phyloP scores from a whole-genome alignment of 164 flowering plant genomes.

The Berberis thunbergii region DNA sequence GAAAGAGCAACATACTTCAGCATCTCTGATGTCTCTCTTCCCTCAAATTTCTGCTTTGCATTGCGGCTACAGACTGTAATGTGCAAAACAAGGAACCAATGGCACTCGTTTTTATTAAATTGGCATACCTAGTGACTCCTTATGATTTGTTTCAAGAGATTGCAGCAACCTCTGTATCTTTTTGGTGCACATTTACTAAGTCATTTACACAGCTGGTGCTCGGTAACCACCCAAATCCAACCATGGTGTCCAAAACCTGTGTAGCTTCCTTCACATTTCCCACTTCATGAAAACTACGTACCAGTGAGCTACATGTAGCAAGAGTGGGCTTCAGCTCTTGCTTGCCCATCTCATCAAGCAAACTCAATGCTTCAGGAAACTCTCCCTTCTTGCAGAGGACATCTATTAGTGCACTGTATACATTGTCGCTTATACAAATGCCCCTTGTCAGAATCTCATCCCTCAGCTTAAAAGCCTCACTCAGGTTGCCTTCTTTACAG shows the following conservation, averaged over 20 bases:
- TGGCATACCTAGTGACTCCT: background rate
- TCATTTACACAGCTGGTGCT: constrained; percentile 21
- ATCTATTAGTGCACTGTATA: constrained; percentile 22
- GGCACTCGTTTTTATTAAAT: background rate
- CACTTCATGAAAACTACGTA: constrained; percentile 17
- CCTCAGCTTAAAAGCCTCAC: constrained; percentile 31
- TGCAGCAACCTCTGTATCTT: constrained; percentile 5
- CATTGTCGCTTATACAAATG: constrained; percentile 12
- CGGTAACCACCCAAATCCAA: constrained; percentile 30
- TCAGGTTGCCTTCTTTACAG: constrained; percentile 30
- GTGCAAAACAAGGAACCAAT: too few relatives aligned
- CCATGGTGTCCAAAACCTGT: constrained; percentile 19
- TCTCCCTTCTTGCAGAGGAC: constrained; percentile 27
- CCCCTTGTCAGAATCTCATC: constrained; percentile 39
- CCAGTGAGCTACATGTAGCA: constrained; percentile 24
- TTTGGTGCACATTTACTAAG: constrained; percentile 17
- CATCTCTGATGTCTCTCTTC: too few relatives aligned
- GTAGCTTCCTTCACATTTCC: constrained; percentile 24
- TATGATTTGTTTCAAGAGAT: constrained; percentile 11
- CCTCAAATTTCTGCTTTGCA: too few relatives aligned
- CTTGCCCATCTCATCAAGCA: constrained; percentile 30
- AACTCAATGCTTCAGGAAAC: constrained; percentile 19
- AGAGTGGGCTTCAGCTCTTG: constrained; percentile 24
- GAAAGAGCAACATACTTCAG: too few relatives aligned
- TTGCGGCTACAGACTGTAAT: too few relatives aligned